Conservation (phyloP, 164 flowering plant genomes). For the Chimonanthus praecox region DNA sequence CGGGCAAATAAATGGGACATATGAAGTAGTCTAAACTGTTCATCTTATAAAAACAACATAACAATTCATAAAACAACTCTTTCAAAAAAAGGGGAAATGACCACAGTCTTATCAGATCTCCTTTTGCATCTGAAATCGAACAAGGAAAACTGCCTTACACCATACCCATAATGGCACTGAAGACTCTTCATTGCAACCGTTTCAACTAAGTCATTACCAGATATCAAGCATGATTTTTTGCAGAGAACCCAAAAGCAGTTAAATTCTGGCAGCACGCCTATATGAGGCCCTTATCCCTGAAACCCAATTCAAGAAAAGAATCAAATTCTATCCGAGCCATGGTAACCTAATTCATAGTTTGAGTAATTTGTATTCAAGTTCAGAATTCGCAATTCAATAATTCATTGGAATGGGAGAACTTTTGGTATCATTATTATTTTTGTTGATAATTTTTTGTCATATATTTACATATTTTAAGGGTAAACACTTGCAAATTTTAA, state of each 20-base stretch:
- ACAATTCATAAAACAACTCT: background rate
- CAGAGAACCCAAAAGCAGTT: background rate
- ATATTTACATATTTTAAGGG: no score
- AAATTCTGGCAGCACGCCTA: slow-evolving; percentile 15
- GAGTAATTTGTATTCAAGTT: background rate
- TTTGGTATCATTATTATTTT: no score
- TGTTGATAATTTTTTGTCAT: no score
- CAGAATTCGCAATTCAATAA: background rate
- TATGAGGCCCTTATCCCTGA: slow-evolving; percentile 54
- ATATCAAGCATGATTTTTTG: background rate
- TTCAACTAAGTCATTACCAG: background rate
- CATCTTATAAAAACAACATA: background rate
- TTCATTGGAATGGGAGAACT: background rate
- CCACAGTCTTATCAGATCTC: background rate
- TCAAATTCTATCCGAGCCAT: slow-evolving; percentile 2
- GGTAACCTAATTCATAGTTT: background rate
- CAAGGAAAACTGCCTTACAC: background rate
- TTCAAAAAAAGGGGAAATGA: no score
- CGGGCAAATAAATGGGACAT: background rate
- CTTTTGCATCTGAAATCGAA: background rate
- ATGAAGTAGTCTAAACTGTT: background rate
- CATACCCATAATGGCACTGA: background rate
- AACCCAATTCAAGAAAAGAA: slow-evolving; percentile 5
- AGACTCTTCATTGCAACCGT: background rate
- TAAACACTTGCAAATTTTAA: no score